These are phyloP conservation scores for Coleophoma crateriformis DNA, from an alignment of 2,329 filamentous ascomycete species.

Conservation along the genomic window DNA sequence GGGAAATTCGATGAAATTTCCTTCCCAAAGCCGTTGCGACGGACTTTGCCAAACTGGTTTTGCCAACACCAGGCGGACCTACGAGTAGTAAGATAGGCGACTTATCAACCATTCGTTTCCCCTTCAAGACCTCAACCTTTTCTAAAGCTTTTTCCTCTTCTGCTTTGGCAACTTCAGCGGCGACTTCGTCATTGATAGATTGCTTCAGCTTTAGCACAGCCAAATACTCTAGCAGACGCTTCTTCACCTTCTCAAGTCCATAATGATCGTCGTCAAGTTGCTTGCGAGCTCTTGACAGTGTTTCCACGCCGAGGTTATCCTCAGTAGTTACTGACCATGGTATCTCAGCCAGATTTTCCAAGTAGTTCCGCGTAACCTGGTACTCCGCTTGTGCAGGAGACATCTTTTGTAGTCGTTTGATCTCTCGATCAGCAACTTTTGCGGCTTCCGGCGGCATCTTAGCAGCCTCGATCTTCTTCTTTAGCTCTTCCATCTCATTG, in stretches of 20 bases:
- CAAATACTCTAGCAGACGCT: conserved; percentile 88
- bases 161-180: conserved; percentile 67
- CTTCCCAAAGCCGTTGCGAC: conserved; percentile 87
- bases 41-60: conserved; percentile 91
- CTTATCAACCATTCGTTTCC: conserved; percentile 85
- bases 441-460: conserved; percentile 77
- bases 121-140: conserved; percentile 70
- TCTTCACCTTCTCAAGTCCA: conserved; percentile 94
- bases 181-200: conserved; percentile 76
- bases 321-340: conserved; percentile 84
- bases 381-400: conserved; percentile 94
- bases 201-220: conserved; percentile 96
- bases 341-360: conserved; percentile 90
- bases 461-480: conserved; percentile 79
- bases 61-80: conserved; percentile 90
- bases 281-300: conserved; percentile 71
- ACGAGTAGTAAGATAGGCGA: conserved; percentile 92
- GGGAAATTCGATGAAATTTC: conserved; percentile 94
- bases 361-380: conserved; percentile 85
- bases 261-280: conserved; percentile 97
- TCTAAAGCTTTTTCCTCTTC: conserved; percentile 47
- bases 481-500: conserved; percentile 86
- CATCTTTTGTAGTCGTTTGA: conserved; percentile 90
- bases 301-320: conserved; percentile 78
- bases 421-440: conserved; percentile 85